Evolutionary conservation across 2,329 filamentous ascomycete genomes (phyloP), one percentile per base, ranked within the genome.

Genomic region (Intubia oerlemansii): DNA sequence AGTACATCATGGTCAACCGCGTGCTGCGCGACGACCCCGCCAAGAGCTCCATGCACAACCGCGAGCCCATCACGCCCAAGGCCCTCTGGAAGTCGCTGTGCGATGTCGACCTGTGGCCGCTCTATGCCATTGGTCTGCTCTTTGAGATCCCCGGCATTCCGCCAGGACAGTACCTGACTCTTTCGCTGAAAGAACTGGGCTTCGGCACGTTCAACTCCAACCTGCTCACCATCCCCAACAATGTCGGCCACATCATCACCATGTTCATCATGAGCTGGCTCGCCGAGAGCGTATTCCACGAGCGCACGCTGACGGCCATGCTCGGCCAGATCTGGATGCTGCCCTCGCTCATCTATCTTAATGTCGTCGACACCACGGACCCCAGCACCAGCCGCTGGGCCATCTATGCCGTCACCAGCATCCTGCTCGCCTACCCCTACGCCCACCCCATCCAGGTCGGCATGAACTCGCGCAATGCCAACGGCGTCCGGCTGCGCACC

Each of bases 201-300:
- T 72, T 71, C 45, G 49, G 54, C 34, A 66, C 62, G 3, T 70
- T 77, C 43, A 48, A 65, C 14, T 57, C 66, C 2, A 77, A 74
- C 40, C 43, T 77, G 19, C 54, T 77, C 7, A 58, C 61, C 2
- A 73, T 76, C n/a, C 61, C 65, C 0, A 56, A 51, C 24, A 51
- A 47, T 1, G 45, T 54, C 24, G 28, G 36, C 8, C 46, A 47
- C 31, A 49, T 49, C 11, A 39, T 52, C 18, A 48, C 44, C 18
- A 52, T 50, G 46, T 36, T 54, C 6, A 32, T 31, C 0, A 34
- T 54, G 6, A 50, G 49, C 4, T 52, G 54, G 22, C 23, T 54
- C 8, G 46, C 47, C 26, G 54, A 58, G 44, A 50, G 50, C 46
- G n/a, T n/a, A n/a, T 41, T 61, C 43, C 39, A 60, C 47, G 47